Evolutionary conservation across 2,329 filamentous ascomycete species (phyloP).

Genomic region (Arthrobotrys sphaeroides): DNA sequence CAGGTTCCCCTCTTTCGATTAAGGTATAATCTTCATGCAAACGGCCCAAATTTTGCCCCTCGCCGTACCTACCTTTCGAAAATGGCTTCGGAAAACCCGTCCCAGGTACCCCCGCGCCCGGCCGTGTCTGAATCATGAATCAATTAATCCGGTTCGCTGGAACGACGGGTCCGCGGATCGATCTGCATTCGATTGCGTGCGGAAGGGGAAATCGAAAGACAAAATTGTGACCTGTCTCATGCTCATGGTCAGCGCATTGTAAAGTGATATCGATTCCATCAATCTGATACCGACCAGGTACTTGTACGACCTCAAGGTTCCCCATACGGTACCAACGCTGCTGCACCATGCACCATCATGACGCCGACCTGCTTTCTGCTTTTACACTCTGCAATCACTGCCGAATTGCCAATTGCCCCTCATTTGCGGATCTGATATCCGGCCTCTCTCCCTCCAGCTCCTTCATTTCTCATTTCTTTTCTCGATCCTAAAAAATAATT

Average conservation of each 20-base stretch:
- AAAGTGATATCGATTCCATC: background rate
- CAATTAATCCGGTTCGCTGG: no score
- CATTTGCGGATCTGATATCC: background rate
- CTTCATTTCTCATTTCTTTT: background rate
- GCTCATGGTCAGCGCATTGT: slow-evolving; percentile 3
- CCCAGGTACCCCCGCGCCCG: no score
- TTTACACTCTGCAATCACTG: background rate
- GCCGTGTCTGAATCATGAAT: no score
- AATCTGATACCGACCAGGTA: slow-evolving; percentile 4
- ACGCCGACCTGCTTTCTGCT: background rate
- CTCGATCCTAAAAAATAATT: no score
- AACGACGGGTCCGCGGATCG: no score
- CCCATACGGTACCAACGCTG: background rate
- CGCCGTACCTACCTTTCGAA: no score
- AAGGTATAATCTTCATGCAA: no score
- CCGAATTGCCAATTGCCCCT: background rate
- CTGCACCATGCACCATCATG: slow-evolving; percentile 15
- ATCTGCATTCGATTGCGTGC: slow-evolving; percentile 4
- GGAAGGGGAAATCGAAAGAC: no score
- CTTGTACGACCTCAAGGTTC: background rate
- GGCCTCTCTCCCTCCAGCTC: background rate
- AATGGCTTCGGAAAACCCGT: no score
- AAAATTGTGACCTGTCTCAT: background rate
- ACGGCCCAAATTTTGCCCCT: no score
- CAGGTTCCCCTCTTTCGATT: background rate